Conservation (phyloP, 139 green algal species). For the Yamagishiella unicocca region DNA sequence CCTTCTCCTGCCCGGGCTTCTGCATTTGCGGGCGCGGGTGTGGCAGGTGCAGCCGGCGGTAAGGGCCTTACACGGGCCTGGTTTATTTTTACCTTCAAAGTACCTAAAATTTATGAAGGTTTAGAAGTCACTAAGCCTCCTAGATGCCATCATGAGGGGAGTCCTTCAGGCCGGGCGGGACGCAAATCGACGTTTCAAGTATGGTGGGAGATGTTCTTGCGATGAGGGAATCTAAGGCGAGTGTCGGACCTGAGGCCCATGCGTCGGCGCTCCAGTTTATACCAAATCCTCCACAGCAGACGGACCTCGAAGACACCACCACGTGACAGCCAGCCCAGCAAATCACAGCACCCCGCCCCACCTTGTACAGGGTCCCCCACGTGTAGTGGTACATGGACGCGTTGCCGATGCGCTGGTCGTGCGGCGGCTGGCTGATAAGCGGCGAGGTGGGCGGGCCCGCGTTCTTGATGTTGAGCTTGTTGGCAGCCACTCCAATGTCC, state of each 20-base stretch:
- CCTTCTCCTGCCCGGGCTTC: slow-evolving; percentile 39
- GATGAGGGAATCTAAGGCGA: too few species aligned
- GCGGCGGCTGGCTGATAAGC: slow-evolving; percentile 89
- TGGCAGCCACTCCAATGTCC: slow-evolving; percentile 66
- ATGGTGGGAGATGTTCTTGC: too few species aligned
- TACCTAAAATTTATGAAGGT: too few species aligned
- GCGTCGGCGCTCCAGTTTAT: too few species aligned
- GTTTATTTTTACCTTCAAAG: neutral
- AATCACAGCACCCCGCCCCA: slow-evolving; percentile 5
- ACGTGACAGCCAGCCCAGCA: too few species aligned
- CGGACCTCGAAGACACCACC: too few species aligned
- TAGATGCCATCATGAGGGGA: too few species aligned
- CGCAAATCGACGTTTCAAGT: too few species aligned
- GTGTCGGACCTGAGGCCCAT: too few species aligned
- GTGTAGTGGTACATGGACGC: slow-evolving; percentile 95
- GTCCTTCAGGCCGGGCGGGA: too few species aligned
- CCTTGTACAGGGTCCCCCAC: slow-evolving; percentile 78
- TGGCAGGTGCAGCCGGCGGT: neutral
- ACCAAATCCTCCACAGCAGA: too few species aligned
- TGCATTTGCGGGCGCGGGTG: neutral
- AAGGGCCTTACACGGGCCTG: neutral
- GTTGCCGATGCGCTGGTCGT: slow-evolving; percentile 71
- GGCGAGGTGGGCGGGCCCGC: slow-evolving; percentile 49
- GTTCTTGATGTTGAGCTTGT: slow-evolving; percentile 67
- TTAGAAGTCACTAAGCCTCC: too few species aligned